A percentile compares a stretch with the other conserved stretches of the same genome.
These are phyloP conservation scores for Calamus simplicifolius DNA, from an alignment of 176 grass and related monocot species.

Conservation along the genomic window DNA sequence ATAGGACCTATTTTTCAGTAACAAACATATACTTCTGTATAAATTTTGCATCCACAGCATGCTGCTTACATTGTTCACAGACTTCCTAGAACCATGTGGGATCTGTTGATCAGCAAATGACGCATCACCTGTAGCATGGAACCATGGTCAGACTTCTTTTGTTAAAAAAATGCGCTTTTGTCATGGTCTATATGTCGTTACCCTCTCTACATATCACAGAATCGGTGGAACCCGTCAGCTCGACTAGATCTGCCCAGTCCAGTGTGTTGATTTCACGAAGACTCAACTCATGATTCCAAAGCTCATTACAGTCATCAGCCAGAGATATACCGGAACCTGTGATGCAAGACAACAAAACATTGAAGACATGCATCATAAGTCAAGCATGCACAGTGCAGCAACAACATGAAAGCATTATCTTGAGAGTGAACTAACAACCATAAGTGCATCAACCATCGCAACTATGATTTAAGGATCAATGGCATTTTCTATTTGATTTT, in stretches of 20 bases:
- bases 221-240: constrained; percentile 37
- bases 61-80: constrained; percentile 35
- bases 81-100: constrained; percentile 14
- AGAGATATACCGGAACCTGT: constrained; percentile 13
- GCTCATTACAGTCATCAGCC: constrained; percentile 31
- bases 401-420: too few relatives aligned
- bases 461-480: too few relatives aligned
- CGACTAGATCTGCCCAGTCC: constrained; percentile 72
- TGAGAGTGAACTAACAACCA: too few relatives aligned
- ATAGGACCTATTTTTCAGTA: too few relatives aligned
- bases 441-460: too few relatives aligned
- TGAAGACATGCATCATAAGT: neutral
- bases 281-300: constrained; percentile 48
- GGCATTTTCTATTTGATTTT: too few relatives aligned
- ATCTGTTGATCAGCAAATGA: constrained; percentile 20
- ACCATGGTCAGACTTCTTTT: constrained; percentile 17
- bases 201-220: constrained; percentile 22
- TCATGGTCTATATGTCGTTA: neutral
- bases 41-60: neutral
- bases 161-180: neutral
- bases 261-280: constrained; percentile 60
- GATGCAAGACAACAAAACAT: neutral
- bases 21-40: too few relatives aligned
- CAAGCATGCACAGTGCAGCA: too few relatives aligned
- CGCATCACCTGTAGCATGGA: constrained; percentile 39